Conservation (phyloP, 331 rosid species). For the Acacia pycnantha region DNA sequence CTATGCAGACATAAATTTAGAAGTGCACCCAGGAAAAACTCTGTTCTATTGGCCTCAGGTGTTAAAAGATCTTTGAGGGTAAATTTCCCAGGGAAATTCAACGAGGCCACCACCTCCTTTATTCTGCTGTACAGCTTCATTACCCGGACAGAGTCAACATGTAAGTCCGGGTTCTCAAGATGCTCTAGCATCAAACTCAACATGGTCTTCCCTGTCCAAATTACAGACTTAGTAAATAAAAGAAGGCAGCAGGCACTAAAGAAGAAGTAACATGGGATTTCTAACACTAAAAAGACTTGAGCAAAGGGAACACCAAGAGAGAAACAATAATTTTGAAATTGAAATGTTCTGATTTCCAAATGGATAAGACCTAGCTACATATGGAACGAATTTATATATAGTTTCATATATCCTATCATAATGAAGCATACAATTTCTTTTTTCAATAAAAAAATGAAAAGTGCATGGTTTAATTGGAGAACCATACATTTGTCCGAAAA, state of each 20-base stretch:
- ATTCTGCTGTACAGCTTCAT: constrained; percentile 47
- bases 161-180: constrained; percentile 74
- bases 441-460: not conserved
- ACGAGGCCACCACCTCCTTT: constrained; percentile 51
- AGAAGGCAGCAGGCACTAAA: not conserved
- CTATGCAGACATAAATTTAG: too few relatives aligned
- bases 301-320: not conserved
- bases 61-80: constrained; percentile 57
- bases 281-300: not conserved
- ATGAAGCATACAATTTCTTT: not conserved
- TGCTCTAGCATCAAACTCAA: constrained; percentile 73
- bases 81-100: constrained; percentile 58
- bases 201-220: constrained; percentile 66
- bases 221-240: constrained; percentile 2
- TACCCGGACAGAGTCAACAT: constrained; percentile 45
- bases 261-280: not conserved
- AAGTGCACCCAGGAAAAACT: constrained; percentile 63
- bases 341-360: not conserved
- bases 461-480: not conserved
- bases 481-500: not conserved
- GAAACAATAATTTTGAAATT: not conserved
- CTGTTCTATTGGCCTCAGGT: constrained; percentile 63
- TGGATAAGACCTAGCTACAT: not conserved
- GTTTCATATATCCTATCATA: not conserved
- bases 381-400: not conserved